Evolutionary conservation across 768 basidiomycete genomes (phyloP), one percentile per base, ranked within the genome.

Genomic region (Leccinum pellstonianum): DNA sequence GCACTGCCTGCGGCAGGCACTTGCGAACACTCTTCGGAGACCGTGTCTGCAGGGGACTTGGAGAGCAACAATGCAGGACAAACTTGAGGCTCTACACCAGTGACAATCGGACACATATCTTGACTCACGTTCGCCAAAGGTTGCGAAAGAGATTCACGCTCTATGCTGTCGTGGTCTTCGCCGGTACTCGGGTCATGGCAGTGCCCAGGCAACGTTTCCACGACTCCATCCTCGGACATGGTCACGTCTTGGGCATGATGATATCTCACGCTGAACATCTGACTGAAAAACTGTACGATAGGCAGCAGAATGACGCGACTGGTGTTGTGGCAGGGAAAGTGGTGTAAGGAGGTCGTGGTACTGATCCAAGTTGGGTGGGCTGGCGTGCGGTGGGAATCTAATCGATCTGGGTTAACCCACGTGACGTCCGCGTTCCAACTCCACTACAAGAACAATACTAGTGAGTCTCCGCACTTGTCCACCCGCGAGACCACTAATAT

Each of bases 71-170:
- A 66, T 63, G 69, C 61, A 63, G 65, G 66, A 62, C 54, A 69
- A 57, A 50, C 72, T 76, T 77, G 73, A 73, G 70, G 74, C 46
- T 64, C 56, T 65, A 64, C 63, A 66, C 69, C 27, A 56, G 57
- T 57, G 58, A 58, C 43, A 62, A 68, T 67, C 72, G 67, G 62
- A 68, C 70, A 62, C 65, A 59, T 66, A 63, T 71, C 69, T 68
- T 60, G 70, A 78, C 77, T 77, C 70, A 79, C 76, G 62, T 71
- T 70, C 64, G 60, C 61, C 41, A 62, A 55, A 33, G 64, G 59
- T 59, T 70, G 70, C 61, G 69, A 66, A 57, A 47, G 54, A 56
- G 59, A 54, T 63, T 66, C 69, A 66, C 59, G 58, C 59, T 66
- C 63, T 35, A 38, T 48, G 56, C 60, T 63, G 52, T 59, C 49